These are phyloP conservation scores for Castanea crenata DNA, from an alignment of 306 rosid genomes.

Conservation along the genomic window DNA sequence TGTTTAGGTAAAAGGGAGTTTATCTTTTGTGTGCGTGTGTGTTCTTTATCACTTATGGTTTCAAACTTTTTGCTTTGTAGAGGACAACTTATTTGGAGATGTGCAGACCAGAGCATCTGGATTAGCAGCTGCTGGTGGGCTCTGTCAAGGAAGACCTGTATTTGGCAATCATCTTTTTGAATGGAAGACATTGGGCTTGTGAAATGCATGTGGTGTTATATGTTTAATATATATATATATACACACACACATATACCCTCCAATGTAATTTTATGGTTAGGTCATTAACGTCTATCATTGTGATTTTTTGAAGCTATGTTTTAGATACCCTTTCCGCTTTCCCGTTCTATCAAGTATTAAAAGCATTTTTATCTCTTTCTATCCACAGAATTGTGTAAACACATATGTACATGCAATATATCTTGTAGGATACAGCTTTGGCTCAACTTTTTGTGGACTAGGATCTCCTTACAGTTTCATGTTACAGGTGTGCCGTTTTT, in stretches of 20 bases:
- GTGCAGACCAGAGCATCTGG: conserved; percentile 38
- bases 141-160: conserved; percentile 36
- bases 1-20: neutral
- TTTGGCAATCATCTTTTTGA: conserved; percentile 39
- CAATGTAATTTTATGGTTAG: neutral
- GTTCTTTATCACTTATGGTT: neutral
- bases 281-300: neutral
- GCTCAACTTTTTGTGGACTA: conserved; percentile 27
- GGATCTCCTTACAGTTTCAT: conserved; percentile 49
- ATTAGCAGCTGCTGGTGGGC: conserved; percentile 18
- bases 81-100: conserved; percentile 61
- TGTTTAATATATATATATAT: too few relatives aligned
- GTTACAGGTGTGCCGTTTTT: conserved; percentile 47
- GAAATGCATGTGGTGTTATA: neutral
- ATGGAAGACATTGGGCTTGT: conserved; percentile 9
- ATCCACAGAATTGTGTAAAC: neutral
- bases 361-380: neutral
- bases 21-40: neutral
- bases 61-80: conserved; percentile 35
- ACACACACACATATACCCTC: neutral
- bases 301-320: neutral
- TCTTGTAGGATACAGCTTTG: conserved; percentile 39
- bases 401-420: neutral
- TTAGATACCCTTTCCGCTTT: neutral
- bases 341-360: neutral